These are phyloP conservation scores for Jatropha curcas DNA, from an alignment of 345 rosid species.

Conservation along the genomic window DNA sequence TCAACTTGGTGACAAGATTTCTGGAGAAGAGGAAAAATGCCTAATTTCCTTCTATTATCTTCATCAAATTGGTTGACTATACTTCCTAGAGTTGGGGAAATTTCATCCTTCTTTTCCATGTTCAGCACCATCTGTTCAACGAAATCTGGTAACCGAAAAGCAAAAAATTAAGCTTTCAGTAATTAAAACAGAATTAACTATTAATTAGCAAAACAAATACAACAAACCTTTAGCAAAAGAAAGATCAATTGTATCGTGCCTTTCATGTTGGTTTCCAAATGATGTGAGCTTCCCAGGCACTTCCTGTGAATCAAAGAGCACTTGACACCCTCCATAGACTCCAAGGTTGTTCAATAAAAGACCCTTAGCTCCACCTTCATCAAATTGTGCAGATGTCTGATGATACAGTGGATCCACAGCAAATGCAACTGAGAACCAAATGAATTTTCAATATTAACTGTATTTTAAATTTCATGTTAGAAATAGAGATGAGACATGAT, in stretches of 20 bases:
- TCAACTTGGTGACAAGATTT: slow-evolving; percentile 41
- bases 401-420: slow-evolving; percentile 95
- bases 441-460: slow-evolving; percentile 16
- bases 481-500: slow-evolving; percentile 17
- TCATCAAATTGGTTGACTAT: slow-evolving; percentile 72
- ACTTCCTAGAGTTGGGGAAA: slow-evolving; percentile 65
- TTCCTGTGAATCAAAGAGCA: slow-evolving; percentile 89
- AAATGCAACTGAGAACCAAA: slow-evolving; percentile 69
- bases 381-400: slow-evolving; percentile 97
- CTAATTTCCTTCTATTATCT: slow-evolving; percentile 59
- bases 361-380: slow-evolving; percentile 97
- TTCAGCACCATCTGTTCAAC: slow-evolving; percentile 67
- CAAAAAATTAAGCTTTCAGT: slow-evolving; percentile 3
- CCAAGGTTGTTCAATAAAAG: slow-evolving; percentile 87
- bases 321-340: slow-evolving; percentile 81
- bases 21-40: slow-evolving; percentile 49
- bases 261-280: slow-evolving; percentile 46
- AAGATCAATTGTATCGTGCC: slow-evolving; percentile 63
- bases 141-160: slow-evolving; percentile 51
- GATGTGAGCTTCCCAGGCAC: slow-evolving; percentile 70
- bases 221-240: slow-evolving; percentile 72
- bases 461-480: slow-evolving; percentile 19
- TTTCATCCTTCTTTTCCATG: slow-evolving; percentile 65
- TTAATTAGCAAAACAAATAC: slow-evolving; percentile 10
- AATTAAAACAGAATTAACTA: not conserved